Conservation (phyloP, 495 filamentous ascomycete genomes). For the Lasiosphaeria hispida region DNA sequence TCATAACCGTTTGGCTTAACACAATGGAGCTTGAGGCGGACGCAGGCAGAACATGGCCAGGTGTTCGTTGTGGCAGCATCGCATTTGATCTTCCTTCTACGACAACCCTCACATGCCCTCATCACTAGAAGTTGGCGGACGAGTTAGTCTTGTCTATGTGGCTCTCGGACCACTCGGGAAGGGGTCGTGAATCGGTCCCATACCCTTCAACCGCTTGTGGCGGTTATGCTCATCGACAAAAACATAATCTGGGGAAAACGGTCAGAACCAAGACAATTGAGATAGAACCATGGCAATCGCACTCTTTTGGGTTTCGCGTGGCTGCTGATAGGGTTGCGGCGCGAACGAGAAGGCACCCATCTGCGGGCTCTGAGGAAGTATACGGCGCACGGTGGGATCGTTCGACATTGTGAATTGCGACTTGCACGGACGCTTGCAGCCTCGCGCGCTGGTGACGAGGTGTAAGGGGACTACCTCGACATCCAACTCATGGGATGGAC, state of each 20-base stretch:
- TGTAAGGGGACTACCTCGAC: constrained; percentile 11
- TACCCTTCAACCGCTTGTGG: constrained; percentile 96
- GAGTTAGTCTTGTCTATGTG: constrained; percentile 21
- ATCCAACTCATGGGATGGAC: constrained; percentile 21
- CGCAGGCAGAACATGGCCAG: constrained; percentile 95
- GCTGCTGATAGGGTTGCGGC: constrained; percentile 52
- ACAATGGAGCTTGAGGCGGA: constrained; percentile 88
- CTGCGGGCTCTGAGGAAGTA: constrained; percentile 56
- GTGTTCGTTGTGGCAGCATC: constrained; percentile 97
- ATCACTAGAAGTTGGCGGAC: constrained; percentile 63
- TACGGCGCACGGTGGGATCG: constrained; percentile 51
- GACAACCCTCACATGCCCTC: constrained; percentile 96
- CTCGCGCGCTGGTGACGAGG: constrained; percentile 17
- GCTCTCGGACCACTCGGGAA: neutral
- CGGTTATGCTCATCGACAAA: constrained; percentile 99
- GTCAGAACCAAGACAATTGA: constrained; percentile 12
- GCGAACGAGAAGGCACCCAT: constrained; percentile 61
- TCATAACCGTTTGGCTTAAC: constrained; percentile 91
- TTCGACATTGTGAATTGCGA: constrained; percentile 44
- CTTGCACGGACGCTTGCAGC: constrained; percentile 24
- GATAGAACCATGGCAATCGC: constrained; percentile 27
- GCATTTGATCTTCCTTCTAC: constrained; percentile 90
- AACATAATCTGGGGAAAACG: constrained; percentile 74
- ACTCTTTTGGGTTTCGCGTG: constrained; percentile 68
- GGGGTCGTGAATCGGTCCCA: constrained; percentile 12